Conservation (phyloP, 371 early-diverging fungal species). For the Syncephalastrum sp. region DNA sequence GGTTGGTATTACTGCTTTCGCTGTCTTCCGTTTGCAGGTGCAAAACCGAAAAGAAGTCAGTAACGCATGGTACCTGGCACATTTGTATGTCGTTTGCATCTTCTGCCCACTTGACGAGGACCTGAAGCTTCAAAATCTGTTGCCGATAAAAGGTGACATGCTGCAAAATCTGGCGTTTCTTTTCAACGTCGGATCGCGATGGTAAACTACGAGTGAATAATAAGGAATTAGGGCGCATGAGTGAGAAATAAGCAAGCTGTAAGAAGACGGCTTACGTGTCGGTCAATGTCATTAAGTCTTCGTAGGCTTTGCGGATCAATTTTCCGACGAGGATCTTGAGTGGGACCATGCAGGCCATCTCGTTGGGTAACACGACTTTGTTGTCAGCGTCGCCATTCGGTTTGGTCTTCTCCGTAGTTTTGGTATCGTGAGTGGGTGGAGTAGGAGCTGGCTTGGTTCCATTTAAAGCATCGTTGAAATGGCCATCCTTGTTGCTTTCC, state of each 20-base stretch:
- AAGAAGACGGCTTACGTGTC: constrained; percentile 51
- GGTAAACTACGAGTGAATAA: constrained; percentile 40
- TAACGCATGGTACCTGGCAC: constrained; percentile 54
- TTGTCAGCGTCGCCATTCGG: constrained; percentile 14
- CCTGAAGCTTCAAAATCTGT: constrained; percentile 63
- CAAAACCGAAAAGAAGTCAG: neutral
- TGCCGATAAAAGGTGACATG: constrained; percentile 59
- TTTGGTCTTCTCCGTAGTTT: no score
- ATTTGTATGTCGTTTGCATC: constrained; percentile 72
- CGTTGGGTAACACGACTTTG: constrained; percentile 39
- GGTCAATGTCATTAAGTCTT: constrained; percentile 56
- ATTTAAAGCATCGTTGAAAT: constrained; percentile 4
- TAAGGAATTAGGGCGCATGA: neutral
- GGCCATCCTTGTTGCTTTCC: constrained; percentile 3
- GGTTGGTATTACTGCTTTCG: neutral
- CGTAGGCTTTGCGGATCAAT: constrained; percentile 53
- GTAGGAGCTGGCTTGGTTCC: neutral
- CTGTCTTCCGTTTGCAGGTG: no score
- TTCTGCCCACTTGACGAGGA: constrained; percentile 72
- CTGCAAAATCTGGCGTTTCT: constrained; percentile 57
- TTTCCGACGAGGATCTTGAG: constrained; percentile 56
- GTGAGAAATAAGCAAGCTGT: constrained; percentile 1
- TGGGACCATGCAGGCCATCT: constrained; percentile 61
- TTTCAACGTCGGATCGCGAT: constrained; percentile 56
- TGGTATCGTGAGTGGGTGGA: no score